Base-by-base conservation (phyloP, 1,284 basidiomycete genomes). In the Uromyces viciae-fabae region DNA sequence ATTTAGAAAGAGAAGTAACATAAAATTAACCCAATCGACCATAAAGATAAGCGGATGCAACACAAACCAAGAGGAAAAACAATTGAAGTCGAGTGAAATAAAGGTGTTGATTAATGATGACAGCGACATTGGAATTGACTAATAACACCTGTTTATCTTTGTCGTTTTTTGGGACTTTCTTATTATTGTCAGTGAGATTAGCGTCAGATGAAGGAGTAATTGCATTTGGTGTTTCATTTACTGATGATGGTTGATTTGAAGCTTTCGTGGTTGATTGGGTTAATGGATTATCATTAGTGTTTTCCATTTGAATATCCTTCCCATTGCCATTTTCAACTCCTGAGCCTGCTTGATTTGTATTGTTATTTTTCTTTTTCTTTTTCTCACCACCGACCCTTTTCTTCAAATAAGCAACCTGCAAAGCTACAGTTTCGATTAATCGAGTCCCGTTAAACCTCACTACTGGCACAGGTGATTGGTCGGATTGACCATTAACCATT, bases 101-200 rank as follows among this genome's bases (percentile, higher is more conserved):
- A 40, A 85, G 78, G 33, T 83, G 80, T 66, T 82, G 68, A 40
- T 82, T 82, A 36, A 85, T 77, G 56, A 85, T 85, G 38, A 85
- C 71, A 82, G 83, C 83, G 17, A 84, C 84, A 76, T 85, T 83
- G 25, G 83, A 79, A n/a, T 71, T 46, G 11, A 78, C 49, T 46
- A 71, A 54, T 14, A 71, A 15, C 40, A 66, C 42, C 28, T 64
- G 38, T 14, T 36, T 14, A 33, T 73, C 17, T 19, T n/a, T 22
- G 17, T 15, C 15, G 31, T 17, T 33, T 42, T 58, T 56, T 0
- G 19, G 19, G 14, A 40, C 28, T 52, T 36, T 73, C 11, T 73
- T 22, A 54, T 33, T 11, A 36, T 54, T 28, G 54, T 52, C 4
- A 25, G 36, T 28, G 4, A 28, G n/a, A 60, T 60, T 22, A 49